phyloP scores from a whole-genome alignment of 441 rosid species.

The Aleurites moluccanus region DNA sequence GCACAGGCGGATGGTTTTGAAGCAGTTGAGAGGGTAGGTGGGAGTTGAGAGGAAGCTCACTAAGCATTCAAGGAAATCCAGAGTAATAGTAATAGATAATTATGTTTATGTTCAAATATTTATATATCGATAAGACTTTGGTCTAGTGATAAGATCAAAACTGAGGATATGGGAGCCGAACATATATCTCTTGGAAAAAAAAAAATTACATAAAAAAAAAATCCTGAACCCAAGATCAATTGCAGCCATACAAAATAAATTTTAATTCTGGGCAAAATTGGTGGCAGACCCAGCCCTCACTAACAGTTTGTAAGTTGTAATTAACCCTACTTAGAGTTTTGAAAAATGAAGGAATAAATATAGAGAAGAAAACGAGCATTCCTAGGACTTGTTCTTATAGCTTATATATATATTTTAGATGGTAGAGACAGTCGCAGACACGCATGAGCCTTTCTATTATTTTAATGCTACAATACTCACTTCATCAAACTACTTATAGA shows the following conservation, averaged over 20 bases:
- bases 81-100: slow-evolving; percentile 44
- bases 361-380: slow-evolving; percentile 33
- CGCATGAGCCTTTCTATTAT: slow-evolving; percentile 31
- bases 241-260: too few relatives aligned
- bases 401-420: slow-evolving; percentile 22
- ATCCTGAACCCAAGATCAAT: too few relatives aligned
- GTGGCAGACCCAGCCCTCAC: too few relatives aligned
- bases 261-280: too few relatives aligned
- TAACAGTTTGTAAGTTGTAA: slow-evolving; percentile 9
- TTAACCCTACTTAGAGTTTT: slow-evolving; percentile 22
- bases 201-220: too few relatives aligned
- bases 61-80: slow-evolving; percentile 39
- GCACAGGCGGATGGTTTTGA: slow-evolving; percentile 63
- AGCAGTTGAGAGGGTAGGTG: slow-evolving; percentile 67
- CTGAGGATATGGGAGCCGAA: too few relatives aligned
- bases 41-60: slow-evolving; percentile 49
- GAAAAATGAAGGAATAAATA: slow-evolving; percentile 11
- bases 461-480: slow-evolving; percentile 3
- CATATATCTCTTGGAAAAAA: too few relatives aligned
- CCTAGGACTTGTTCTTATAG: slow-evolving; percentile 37
- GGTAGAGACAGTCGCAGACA: slow-evolving; percentile 22
- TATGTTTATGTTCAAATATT: too few relatives aligned
- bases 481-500: too few relatives aligned
- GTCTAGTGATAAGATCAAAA: too few relatives aligned
- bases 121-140: too few relatives aligned